Evolutionary conservation across 192 early-diverging fungal species (phyloP).

Genomic region (Thamnidium elegans): DNA sequence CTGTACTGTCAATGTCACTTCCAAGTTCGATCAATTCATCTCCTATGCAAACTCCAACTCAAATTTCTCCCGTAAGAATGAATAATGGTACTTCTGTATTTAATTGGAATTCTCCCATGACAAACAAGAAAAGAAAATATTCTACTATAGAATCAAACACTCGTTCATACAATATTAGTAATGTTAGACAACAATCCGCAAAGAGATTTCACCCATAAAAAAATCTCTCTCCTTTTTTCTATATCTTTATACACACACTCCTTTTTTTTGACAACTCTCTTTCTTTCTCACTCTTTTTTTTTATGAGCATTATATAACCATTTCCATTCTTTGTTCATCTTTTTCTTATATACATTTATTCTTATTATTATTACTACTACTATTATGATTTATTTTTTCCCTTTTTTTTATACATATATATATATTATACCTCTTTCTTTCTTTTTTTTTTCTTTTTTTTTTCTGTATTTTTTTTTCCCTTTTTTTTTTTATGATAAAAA

Average conservation of each 20-base stretch:
- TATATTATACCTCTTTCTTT: not conserved
- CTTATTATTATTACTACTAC: not conserved
- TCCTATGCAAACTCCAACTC: slow-evolving; percentile 28
- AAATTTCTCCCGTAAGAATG: slow-evolving; percentile 24
- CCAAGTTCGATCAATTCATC: slow-evolving; percentile 30
- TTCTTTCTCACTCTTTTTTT: not conserved
- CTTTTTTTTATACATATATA: not conserved
- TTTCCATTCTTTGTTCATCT: not conserved
- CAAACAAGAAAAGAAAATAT: not conserved
- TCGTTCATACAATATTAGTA: slow-evolving; percentile 10
- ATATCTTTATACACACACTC: not conserved
- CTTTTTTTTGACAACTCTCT: not conserved
- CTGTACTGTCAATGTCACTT: slow-evolving; percentile 22
- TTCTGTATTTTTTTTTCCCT: not conserved
- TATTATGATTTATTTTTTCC: not conserved
- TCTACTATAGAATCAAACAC: not conserved
- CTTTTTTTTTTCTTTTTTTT: not conserved
- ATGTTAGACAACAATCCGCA: slow-evolving; percentile 10
- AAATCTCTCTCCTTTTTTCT: not conserved
- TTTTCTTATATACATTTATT: not conserved
- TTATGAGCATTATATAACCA: not conserved
- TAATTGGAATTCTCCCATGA: slow-evolving; percentile 17
- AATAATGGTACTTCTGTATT: slow-evolving; percentile 1
- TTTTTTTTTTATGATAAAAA: not conserved
- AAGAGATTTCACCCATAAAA: no score